Evolutionary conservation across 805 yeast genomes (phyloP).

Genomic region (Kodamaea nitidulidarum): DNA sequence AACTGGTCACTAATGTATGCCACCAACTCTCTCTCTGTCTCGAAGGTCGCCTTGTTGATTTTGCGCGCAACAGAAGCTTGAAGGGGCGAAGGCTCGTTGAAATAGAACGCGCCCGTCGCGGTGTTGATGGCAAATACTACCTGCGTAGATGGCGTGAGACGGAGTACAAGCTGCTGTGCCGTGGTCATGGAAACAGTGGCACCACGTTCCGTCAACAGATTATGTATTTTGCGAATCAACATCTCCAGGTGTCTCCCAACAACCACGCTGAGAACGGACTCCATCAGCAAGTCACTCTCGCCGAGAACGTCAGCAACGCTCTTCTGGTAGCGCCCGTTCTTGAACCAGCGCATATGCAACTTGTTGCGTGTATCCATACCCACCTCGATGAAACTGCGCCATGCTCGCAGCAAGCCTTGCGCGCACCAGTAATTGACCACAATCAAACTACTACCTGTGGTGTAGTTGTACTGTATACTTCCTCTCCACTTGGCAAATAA

Average conservation of each 20-base stretch:
- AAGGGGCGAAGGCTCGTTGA: slow-evolving; percentile 36
- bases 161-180: slow-evolving; percentile 25
- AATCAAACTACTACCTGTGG: slow-evolving; percentile 47
- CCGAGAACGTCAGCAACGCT: not conserved
- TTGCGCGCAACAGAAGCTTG: slow-evolving; percentile 28
- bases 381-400: slow-evolving; percentile 55
- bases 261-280: slow-evolving; percentile 33
- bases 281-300: slow-evolving; percentile 9
- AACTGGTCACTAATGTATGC: slow-evolving; percentile 31
- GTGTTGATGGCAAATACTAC: slow-evolving; percentile 38
- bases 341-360: slow-evolving; percentile 58
- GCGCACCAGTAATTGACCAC: slow-evolving; percentile 59
- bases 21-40: slow-evolving; percentile 31
- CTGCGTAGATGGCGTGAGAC: slow-evolving; percentile 29
- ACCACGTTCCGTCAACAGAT: slow-evolving; percentile 11
- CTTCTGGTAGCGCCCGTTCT: slow-evolving; percentile 45
- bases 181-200: slow-evolving; percentile 2
- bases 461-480: slow-evolving; percentile 54
- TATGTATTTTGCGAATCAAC: slow-evolving; percentile 24
- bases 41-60: slow-evolving; percentile 26
- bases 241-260: slow-evolving; percentile 37
- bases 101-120: slow-evolving; percentile 38
- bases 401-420: slow-evolving; percentile 41
- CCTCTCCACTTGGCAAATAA: slow-evolving; percentile 53
- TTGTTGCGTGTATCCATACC: slow-evolving; percentile 49